Evolutionary conservation across 495 filamentous ascomycete species (phyloP), one percentile per base, ranked within the genome.

Genomic region (Lineolata rhizophorae): DNA sequence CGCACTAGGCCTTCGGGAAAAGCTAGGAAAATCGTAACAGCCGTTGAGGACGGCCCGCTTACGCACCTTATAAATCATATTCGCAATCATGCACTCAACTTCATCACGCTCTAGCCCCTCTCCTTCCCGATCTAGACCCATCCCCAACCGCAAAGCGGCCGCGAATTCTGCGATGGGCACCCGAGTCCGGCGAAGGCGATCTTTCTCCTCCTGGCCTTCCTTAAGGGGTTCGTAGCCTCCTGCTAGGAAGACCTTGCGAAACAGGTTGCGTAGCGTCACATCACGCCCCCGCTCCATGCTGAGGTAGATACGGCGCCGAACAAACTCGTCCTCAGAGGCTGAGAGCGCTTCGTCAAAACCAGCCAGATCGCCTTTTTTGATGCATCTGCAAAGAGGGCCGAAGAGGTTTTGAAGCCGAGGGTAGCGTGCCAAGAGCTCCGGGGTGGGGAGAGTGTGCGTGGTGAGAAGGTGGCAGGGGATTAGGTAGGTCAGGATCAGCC

Each of bases 1-100:
- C n/a, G n/a, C n/a, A n/a, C n/a, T n/a, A n/a, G n/a, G n/a, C n/a
- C n/a, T n/a, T n/a, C n/a, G n/a, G n/a, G n/a, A n/a, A n/a, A n/a
- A n/a, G n/a, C n/a, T n/a, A n/a, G n/a, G n/a, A n/a, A n/a, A n/a
- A n/a, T n/a, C n/a, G n/a, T n/a, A n/a, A n/a, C n/a, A n/a, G n/a
- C n/a, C n/a, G n/a, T n/a, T n/a, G n/a, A n/a, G n/a, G n/a, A n/a
- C n/a, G n/a, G n/a, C n/a, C n/a, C n/a, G n/a, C n/a, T n/a, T 32
- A 50, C 70, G 43, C 48, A 87, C 82, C 67, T 92, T 97, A 57
- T 95, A 95, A 22, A 95, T 91, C 60, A 90, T 71, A 44, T 92
- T 93, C 4, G 90, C 78, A 40, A 97, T 41, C 37, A 94, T 47
- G 52, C 90, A 95, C 55, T 97, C 87, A 14, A 97, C 84, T 53